Base-by-base conservation (phyloP, 2,329 filamentous ascomycete genomes). In the Eurotiales sp. region DNA sequence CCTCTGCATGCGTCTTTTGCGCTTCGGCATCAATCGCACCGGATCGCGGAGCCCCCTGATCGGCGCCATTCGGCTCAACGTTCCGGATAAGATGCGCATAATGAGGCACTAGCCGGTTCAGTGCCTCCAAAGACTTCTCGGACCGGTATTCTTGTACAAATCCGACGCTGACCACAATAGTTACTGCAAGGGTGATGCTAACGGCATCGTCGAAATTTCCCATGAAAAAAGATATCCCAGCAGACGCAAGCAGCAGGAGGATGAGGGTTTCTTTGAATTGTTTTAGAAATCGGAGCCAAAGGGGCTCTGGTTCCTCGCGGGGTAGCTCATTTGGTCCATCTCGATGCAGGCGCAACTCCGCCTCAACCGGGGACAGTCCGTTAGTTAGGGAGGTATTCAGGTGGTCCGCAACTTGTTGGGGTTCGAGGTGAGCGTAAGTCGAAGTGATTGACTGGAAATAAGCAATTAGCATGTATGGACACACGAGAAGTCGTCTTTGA, bases 61-160 rank as follows among this genome's bases (percentile, higher is more conserved):
- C 60, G 19, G 52, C 53, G n/a, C 49, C 49, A 40, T 59, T 59
- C 8, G 61, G 53, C 22, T 67, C 64, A 8, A 69, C 54, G 46
- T 79, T 78, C 55, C 95, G 85, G 54, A 99, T 89, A n/a, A 97
- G 77, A 72, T 99, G 91, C 25, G 95, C 93, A 67, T 91, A 90
- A 67, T 97, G 95, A 23, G 93, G 95, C 0, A 99, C 92, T 22
- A 99, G 76, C 61, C 93, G 89, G 64, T 88, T 96, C 59, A 99
- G 76, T 17, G 93, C 93, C 70, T 99, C 93, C 58, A 99, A 84
- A 2, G 92, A 97, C 71, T 99, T 95, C 68, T 99, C 93, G 7
- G 93, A 97, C 53, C 93, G 81, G 69, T 99, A 99, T 72, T 99
- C 93, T 67, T 99, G 93, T 47, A 97, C 84, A 61, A 99, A 99